Percentiles rank a stretch among this genome's conserved stretches.
Evolutionary conservation across 83 land plant genomes (phyloP).

Genomic region (Thuja plicata): DNA sequence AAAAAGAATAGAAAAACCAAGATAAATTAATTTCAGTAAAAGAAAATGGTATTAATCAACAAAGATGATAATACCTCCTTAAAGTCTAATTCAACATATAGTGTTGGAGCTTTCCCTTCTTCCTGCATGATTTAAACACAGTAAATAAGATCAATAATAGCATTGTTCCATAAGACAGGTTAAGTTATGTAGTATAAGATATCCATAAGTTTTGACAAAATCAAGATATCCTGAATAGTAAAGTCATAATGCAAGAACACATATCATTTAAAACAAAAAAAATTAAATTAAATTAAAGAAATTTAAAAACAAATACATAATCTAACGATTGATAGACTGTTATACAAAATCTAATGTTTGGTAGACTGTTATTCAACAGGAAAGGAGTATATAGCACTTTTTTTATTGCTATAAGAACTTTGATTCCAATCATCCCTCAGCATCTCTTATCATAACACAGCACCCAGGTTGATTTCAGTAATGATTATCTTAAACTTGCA

Average conservation of each 20-base stretch:
- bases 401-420: neutral
- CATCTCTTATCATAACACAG: neutral
- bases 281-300: neutral
- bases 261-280: neutral
- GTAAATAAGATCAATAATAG: neutral
- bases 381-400: neutral
- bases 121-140: conserved; percentile 41
- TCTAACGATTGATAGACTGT: neutral
- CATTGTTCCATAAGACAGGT: neutral
- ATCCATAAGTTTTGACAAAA: neutral
- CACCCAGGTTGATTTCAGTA: neutral
- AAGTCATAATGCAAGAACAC: neutral
- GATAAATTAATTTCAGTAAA: neutral
- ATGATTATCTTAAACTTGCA: neutral
- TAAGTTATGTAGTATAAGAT: neutral
- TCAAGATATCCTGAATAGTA: neutral
- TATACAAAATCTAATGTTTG: neutral
- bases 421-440: neutral
- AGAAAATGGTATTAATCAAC: neutral
- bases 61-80: conserved; percentile 56
- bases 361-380: neutral
- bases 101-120: conserved; percentile 68
- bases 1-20: neutral
- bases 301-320: neutral
- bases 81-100: conserved; percentile 91